A percentile compares a stretch with the other conserved stretches of the same genome.
Evolutionary conservation across 192 early-diverging fungal genomes (phyloP).

Genomic region (Coemansia erecta): DNA sequence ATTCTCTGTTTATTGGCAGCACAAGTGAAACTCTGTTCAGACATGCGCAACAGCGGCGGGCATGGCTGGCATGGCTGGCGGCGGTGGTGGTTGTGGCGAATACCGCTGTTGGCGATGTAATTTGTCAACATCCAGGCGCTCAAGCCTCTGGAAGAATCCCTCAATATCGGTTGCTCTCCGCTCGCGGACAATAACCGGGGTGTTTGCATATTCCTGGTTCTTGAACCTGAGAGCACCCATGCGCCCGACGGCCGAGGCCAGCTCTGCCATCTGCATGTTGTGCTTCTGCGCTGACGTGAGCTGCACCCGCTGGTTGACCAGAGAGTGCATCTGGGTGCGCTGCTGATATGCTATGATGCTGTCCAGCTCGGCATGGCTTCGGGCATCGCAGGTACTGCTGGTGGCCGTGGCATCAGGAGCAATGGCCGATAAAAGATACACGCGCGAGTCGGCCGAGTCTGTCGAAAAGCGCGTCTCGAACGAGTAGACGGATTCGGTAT

Average conservation of each 20-base stretch:
- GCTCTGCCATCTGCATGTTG: slow-evolving; percentile 38
- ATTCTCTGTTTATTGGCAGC: not conserved
- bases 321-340: slow-evolving; percentile 10
- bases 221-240: slow-evolving; percentile 37
- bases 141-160: slow-evolving; percentile 28
- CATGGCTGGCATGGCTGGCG: not conserved
- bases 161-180: slow-evolving; percentile 38
- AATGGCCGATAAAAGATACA: slow-evolving; percentile 14
- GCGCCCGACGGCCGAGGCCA: slow-evolving; percentile 31
- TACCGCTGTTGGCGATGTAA: slow-evolving; percentile 29
- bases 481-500: slow-evolving; percentile 22
- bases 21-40: slow-evolving; percentile 9
- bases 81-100: slow-evolving; percentile 4
- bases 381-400: not conserved
- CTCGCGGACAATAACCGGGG: not conserved
- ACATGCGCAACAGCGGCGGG: slow-evolving; percentile 1
- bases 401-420: not conserved
- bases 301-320: slow-evolving; percentile 36
- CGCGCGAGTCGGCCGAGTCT: slow-evolving; percentile 36
- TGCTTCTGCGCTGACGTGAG: slow-evolving; percentile 26
- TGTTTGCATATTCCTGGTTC: slow-evolving; percentile 38
- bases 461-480: slow-evolving; percentile 27
- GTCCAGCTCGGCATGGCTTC: not conserved
- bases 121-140: slow-evolving; percentile 29
- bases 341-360: not conserved